phyloP scores from a whole-genome alignment of 2,329 filamentous ascomycete species.

The Ophiobolus disseminans region DNA sequence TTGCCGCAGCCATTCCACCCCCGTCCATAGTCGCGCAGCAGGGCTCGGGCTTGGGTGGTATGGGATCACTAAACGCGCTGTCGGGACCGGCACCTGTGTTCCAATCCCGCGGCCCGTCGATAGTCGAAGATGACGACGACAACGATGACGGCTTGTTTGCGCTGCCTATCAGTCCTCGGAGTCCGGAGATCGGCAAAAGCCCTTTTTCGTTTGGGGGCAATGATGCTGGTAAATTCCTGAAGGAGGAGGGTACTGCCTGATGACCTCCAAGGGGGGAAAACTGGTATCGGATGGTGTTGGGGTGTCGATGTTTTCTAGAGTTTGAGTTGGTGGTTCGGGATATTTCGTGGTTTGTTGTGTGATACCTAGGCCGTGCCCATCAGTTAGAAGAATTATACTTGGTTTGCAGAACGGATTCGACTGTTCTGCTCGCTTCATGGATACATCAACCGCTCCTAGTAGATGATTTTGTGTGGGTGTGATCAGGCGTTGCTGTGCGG shows the following conservation, averaged over 20 bases:
- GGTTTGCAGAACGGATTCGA: no score
- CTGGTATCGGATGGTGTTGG: conserved; percentile 18
- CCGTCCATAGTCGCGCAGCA: conserved; percentile 51
- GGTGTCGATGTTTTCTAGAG: neutral
- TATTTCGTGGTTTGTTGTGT: no score
- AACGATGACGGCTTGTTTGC: conserved; percentile 86
- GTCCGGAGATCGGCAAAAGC: conserved; percentile 83
- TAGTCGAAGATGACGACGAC: conserved; percentile 53
- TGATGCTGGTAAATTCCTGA: conserved; percentile 43
- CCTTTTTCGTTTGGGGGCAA: conserved; percentile 70
- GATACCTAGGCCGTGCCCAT: conserved; percentile 23
- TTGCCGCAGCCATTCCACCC: conserved; percentile 45
- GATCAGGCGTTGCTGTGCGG: no score
- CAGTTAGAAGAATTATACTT: no score
- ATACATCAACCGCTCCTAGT: no score
- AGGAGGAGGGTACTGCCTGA: conserved; percentile 40
- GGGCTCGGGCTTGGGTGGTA: conserved; percentile 51
- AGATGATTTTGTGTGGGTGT: no score
- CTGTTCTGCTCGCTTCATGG: no score
- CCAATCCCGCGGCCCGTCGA: conserved; percentile 38
- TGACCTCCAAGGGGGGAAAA: conserved; percentile 3
- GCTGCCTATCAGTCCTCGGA: conserved; percentile 82
- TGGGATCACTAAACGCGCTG: conserved; percentile 56
- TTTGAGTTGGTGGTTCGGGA: conserved; percentile 1
- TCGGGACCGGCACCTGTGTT: conserved; percentile 41